A percentile compares a stretch with the other conserved stretches of the same genome.
These are phyloP conservation scores for Chloris gayana DNA, from an alignment of 176 grass and related monocot genomes.

Conservation along the genomic window DNA sequence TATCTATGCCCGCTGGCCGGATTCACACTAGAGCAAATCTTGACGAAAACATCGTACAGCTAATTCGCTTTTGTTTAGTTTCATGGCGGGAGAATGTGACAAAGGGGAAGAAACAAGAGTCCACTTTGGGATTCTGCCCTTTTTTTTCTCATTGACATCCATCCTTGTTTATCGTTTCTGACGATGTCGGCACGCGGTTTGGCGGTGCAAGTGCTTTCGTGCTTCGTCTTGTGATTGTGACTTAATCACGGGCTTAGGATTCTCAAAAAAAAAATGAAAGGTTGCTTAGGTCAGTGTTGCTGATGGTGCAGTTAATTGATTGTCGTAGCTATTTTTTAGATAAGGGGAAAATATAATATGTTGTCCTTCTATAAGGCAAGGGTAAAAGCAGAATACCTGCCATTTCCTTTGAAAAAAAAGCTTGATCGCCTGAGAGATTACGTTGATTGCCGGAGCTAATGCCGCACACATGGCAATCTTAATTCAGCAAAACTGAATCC, in stretches of 20 bases:
- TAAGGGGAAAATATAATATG: too few relatives aligned
- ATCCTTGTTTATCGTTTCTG: neutral
- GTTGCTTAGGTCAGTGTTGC: neutral
- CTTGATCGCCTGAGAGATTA: too few relatives aligned
- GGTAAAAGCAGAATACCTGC: too few relatives aligned
- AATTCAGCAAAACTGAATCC: too few relatives aligned
- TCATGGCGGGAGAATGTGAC: neutral
- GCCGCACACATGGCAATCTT: too few relatives aligned
- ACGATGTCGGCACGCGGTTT: neutral
- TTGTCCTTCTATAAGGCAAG: too few relatives aligned
- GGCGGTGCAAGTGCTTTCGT: neutral
- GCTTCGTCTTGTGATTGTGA: too few relatives aligned
- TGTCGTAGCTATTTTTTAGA: neutral
- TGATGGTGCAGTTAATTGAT: neutral
- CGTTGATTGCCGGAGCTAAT: too few relatives aligned
- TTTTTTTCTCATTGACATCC: constrained; percentile 12
- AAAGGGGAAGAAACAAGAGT: neutral
- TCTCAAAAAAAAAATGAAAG: too few relatives aligned
- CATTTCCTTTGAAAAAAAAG: too few relatives aligned
- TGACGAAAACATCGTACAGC: too few relatives aligned
- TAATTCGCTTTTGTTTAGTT: neutral
- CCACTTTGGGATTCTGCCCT: neutral
- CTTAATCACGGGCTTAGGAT: neutral
- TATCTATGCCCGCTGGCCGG: neutral
- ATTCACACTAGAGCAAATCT: neutral